Base-by-base conservation (phyloP, 768 basidiomycete genomes). In the Holtermannia corniformis region DNA sequence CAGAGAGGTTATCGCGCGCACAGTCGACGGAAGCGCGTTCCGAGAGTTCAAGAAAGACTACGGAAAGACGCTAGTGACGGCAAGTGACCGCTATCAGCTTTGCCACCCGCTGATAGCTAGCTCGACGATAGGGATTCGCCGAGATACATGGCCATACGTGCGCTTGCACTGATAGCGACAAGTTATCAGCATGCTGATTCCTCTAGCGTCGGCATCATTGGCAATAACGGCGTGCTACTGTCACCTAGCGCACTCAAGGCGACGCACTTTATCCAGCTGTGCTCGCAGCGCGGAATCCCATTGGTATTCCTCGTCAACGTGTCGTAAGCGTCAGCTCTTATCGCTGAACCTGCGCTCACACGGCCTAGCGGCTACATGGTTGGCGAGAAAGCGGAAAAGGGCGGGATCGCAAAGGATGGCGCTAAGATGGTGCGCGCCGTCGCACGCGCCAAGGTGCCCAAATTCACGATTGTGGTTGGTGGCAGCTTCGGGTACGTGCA, bases 1-100 rank as follows among this genome's bases (percentile, higher is more conserved):
- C 85, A 79, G 88, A 32, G 91, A 95, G 67, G 83, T 96, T 12
- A 89, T 96, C 60, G 84, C 90, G 23, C 82, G 91, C 23, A 75
- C 92, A 40, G 89, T 91, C 7, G 91, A 96, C 58, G 89, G 91
- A 2, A 90, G 87, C 64, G 80, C 81, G 43, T 92, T 96, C 67
- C 78, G 88, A 55, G 91, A 96, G 71, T 96, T 93, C 77, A 96
- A 96, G 79, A 86, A 85, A 67, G 92, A 93, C 67, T 96, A 92
- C 64, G 91, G 90, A 5, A 73, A 84, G 23, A 92, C 90, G 0
- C 83, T 96, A 57, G 79, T 93, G 47, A 95, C 91, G 5, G 89
- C 87, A 62, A 52, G 78, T 71, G 14, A n/a, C 45, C 19, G 20
- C 37, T 11, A 10, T 12, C 27, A 1, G 28, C 43, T 25, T 4